Evolutionary conservation across 768 basidiomycete genomes (phyloP).

Genomic region (Tulasnella sp.): DNA sequence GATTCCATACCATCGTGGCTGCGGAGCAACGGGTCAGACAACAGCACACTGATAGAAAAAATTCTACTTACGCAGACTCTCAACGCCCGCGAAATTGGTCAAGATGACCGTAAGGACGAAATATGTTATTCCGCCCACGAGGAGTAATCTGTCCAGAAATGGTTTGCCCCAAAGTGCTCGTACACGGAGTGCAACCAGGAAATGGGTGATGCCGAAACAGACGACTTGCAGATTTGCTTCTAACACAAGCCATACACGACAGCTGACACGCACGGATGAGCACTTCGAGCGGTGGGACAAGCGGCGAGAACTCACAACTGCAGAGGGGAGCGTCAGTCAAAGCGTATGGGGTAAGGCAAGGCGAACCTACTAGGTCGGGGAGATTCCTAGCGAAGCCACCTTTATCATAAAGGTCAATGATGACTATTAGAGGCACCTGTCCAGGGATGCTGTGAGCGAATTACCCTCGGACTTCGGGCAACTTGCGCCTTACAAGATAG

Average conservation of each 20-base stretch:
- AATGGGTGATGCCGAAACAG: constrained; percentile 1
- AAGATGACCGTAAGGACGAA: background rate
- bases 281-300: no score
- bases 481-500: constrained; percentile 3
- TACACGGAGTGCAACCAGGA: constrained; percentile 9
- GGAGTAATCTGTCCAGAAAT: constrained; percentile 1
- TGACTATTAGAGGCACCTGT: constrained; percentile 4
- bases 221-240: constrained; percentile 5
- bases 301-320: no score
- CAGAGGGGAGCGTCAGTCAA: background rate
- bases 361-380: background rate
- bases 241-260: background rate
- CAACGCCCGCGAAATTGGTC: background rate
- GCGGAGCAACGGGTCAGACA: background rate
- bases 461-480: background rate
- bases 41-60: background rate
- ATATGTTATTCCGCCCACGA: background rate
- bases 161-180: constrained; percentile 1
- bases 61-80: background rate
- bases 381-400: constrained; percentile 4
- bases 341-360: background rate
- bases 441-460: no score
- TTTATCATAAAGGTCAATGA: constrained; percentile 9
- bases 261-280: no score
- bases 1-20: background rate